phyloP scores from a whole-genome alignment of 306 rosid species.

The Castanea sativa region DNA sequence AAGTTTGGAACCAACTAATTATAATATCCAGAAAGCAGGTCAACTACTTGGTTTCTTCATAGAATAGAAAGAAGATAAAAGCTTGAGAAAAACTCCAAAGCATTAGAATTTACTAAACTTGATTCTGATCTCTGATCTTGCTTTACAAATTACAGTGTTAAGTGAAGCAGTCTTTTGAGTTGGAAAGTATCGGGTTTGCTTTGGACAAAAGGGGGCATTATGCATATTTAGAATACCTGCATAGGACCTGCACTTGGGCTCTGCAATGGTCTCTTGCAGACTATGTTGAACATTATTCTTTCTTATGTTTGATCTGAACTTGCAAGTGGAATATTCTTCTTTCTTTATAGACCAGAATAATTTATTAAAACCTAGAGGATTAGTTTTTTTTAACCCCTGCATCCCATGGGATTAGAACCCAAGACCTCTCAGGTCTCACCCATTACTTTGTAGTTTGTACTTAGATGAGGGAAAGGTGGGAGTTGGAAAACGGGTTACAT shows the following conservation, averaged over 20 bases:
- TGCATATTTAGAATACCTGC: neutral
- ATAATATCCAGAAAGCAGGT: neutral
- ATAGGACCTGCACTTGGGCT: neutral
- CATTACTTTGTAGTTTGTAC: neutral
- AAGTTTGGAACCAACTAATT: neutral
- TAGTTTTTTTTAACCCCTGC: no score
- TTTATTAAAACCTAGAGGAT: neutral
- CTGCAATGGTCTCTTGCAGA: neutral
- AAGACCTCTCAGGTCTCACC: neutral
- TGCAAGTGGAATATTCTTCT: neutral
- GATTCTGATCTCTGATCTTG: neutral
- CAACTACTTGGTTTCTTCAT: neutral
- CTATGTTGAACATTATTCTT: neutral
- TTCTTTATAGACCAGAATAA: neutral
- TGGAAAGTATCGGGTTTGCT: neutral
- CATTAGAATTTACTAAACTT: neutral
- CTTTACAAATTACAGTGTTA: neutral
- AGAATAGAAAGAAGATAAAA: neutral
- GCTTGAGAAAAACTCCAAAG: neutral
- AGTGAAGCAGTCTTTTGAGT: neutral
- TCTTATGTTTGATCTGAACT: neutral
- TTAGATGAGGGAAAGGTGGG: neutral
- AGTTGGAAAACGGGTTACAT: neutral
- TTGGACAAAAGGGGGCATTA: neutral
- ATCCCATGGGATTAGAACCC: no score